Base-by-base conservation (phyloP, 2,329 filamentous ascomycete species). In the Emericellopsis cladophorae region DNA sequence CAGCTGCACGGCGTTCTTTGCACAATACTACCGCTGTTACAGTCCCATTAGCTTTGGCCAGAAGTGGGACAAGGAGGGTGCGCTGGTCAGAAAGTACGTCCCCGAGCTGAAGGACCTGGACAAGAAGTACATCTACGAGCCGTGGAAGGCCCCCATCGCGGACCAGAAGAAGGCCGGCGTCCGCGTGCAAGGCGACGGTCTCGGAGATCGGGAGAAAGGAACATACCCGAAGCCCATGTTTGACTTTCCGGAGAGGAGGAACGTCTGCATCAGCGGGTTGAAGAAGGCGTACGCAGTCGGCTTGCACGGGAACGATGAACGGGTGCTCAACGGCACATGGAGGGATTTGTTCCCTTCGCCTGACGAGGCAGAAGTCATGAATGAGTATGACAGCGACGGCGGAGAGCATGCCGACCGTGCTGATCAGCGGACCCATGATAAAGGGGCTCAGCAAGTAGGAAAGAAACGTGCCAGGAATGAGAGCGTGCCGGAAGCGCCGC, bases 151-250 rank as follows among this genome's bases (percentile, higher is more conserved):
- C 34, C 77, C 78, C 2, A 67, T 79, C 32, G 60, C 59, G 16
- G 82, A 86, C 42, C 78, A 85, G 61, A 82, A 75, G 54, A 76
- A 70, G 51, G 84, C 81, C 42, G 74, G 77, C 0, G 80, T 84
- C 40, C 54, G 73, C 15, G 61, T 84, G 40, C 71, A 65, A 36
- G 76, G 74, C 0, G 67, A 79, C 46, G 70, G 69, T 2, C 54
- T 66, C 23, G 54, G 51, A 7, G 59, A 60, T 16, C 49, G 55
- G 29, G 60, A 66, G 4, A 60, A 66, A 21, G 67, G 65, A 1
- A 60, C 68, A 1, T 89, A 88, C 54, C 81, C 82, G 1, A 80
- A 80, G 53, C 81, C 81, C 2, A 87, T 88, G 73, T 84, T 89
- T 54, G 81, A 88, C 57, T 89, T 88, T 52, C 55, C 63, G 15